These are phyloP conservation scores for Voacanga thouarsii DNA, from an alignment of 257 asterid species.

Conservation along the genomic window DNA sequence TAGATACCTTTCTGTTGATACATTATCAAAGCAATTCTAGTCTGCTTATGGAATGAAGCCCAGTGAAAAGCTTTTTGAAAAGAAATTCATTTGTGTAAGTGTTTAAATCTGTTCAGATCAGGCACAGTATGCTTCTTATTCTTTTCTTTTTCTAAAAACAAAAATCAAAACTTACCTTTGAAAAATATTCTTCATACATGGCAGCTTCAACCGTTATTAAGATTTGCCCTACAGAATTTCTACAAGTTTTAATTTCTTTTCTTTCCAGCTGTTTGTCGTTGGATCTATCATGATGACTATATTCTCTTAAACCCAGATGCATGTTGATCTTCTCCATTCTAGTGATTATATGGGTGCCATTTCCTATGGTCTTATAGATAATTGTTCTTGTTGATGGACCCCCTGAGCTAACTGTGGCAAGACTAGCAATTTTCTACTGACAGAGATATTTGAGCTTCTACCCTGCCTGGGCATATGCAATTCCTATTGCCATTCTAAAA, in stretches of 20 bases:
- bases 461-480: constrained; percentile 60
- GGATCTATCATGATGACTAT: constrained; percentile 52
- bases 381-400: constrained; percentile 43
- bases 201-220: too few species aligned
- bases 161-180: not conserved
- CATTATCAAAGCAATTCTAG: constrained; percentile 33
- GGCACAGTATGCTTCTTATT: not conserved
- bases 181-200: too few species aligned
- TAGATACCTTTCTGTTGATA: constrained; percentile 34
- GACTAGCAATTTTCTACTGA: constrained; percentile 49
- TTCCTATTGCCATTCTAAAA: constrained; percentile 46
- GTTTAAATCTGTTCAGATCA: constrained; percentile 6
- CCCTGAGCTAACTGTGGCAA: constrained; percentile 43
- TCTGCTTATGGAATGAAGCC: constrained; percentile 32
- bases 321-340: constrained; percentile 29
- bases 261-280: constrained; percentile 20
- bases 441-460: constrained; percentile 48
- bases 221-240: constrained; percentile 31
- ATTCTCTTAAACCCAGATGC: constrained; percentile 19
- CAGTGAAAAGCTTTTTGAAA: constrained; percentile 24
- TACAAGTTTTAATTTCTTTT: constrained; percentile 43
- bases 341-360: constrained; percentile 50
- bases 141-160: not conserved
- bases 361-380: constrained; percentile 31
- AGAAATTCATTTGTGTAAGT: constrained; percentile 4